Conservation (phyloP, 768 basidiomycete species). For the Boletus rex-veris region DNA sequence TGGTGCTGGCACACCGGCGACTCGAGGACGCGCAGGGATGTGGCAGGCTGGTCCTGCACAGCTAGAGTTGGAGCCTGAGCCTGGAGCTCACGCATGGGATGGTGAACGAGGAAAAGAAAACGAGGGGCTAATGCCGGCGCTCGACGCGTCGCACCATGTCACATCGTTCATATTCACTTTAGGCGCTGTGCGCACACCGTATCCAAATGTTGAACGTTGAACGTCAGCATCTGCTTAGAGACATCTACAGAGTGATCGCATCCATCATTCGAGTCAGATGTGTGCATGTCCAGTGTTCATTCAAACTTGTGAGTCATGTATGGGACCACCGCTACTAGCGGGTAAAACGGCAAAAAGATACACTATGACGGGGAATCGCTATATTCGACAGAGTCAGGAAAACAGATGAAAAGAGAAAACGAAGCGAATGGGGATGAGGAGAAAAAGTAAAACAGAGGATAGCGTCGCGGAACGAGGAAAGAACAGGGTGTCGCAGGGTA, state of each 20-base stretch:
- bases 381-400: conserved; percentile 6
- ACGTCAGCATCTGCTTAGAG: no score
- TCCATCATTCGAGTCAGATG: no score
- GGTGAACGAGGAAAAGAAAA: no score
- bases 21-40: not conserved
- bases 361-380: conserved; percentile 11
- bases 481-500: conserved; percentile 12
- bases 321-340: not conserved
- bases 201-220: not conserved
- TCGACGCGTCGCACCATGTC: no score
- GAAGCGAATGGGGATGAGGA: not conserved
- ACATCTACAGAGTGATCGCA: no score
- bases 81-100: no score
- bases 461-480: not conserved
- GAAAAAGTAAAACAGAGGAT: not conserved
- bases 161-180: no score
- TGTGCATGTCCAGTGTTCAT: no score
- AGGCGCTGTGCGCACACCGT: not conserved
- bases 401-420: not conserved
- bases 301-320: no score
- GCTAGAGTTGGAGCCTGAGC: not conserved
- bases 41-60: not conserved
- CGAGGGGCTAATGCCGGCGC: no score
- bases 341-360: conserved; percentile 12
- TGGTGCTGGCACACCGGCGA: not conserved